phyloP scores from a whole-genome alignment of 2,329 filamentous ascomycete genomes.

The Aplosporella prunicola region DNA sequence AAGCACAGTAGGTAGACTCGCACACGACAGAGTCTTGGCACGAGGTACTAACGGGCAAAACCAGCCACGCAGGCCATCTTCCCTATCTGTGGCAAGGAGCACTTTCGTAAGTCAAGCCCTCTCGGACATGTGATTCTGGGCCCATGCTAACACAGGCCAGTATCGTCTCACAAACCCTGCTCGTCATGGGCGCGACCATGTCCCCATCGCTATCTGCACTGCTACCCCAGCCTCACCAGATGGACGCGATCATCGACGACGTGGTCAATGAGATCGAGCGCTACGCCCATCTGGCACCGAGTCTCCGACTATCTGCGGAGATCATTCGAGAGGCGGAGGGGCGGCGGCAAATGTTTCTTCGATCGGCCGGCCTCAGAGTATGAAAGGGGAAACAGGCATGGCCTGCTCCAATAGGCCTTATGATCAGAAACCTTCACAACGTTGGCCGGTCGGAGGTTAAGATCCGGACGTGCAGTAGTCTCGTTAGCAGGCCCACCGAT shows the following conservation, averaged over 20 bases:
- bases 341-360: conserved; percentile 53
- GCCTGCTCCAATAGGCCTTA: no score
- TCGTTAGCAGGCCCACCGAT: no score
- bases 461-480: no score
- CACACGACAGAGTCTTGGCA: no score
- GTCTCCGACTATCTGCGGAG: conserved; percentile 64
- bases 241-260: conserved; percentile 69
- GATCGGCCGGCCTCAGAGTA: conserved; percentile 19
- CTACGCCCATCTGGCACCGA: conserved; percentile 66
- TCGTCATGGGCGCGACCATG: conserved; percentile 80
- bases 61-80: conserved; percentile 69
- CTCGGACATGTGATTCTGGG: conserved; percentile 9
- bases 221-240: conserved; percentile 45
- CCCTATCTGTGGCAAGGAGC: conserved; percentile 81
- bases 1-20: conserved; percentile 55
- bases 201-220: conserved; percentile 61
- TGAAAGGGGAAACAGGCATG: no score
- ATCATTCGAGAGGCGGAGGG: conserved; percentile 70
- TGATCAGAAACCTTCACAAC: no score
- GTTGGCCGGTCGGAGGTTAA: no score
- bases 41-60: conserved; percentile 4
- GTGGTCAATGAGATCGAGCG: conserved; percentile 67
- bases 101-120: conserved; percentile 36
- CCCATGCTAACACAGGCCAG: conserved; percentile 40
- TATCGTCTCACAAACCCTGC: conserved; percentile 70